Evolutionary conservation across 2,329 filamentous ascomycete species (phyloP).

Genomic region (Alternaria sp.): DNA sequence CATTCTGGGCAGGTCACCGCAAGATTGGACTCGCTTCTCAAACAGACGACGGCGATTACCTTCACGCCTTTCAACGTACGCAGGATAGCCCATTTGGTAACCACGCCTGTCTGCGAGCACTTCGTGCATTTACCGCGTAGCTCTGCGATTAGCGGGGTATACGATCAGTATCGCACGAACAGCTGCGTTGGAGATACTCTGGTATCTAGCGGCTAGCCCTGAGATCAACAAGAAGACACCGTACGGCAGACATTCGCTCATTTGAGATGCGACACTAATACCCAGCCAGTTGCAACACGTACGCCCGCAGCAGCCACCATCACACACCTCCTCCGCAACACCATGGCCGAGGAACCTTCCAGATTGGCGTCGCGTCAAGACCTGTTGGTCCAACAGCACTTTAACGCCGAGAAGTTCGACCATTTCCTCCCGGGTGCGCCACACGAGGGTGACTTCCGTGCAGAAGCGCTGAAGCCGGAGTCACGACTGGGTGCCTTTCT

Average conservation of each 20-base stretch:
- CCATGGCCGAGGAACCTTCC: background rate
- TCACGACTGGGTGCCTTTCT: background rate
- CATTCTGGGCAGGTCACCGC: background rate
- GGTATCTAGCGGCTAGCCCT: background rate
- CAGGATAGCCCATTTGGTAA: background rate
- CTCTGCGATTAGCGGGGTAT: background rate
- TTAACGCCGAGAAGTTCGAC: background rate
- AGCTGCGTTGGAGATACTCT: background rate
- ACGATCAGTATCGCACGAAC: background rate
- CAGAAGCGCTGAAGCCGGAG: background rate
- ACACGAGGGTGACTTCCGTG: background rate
- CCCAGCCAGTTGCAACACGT: background rate
- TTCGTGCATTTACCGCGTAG: background rate
- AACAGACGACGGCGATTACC: background rate
- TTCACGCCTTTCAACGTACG: background rate
- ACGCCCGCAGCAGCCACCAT: background rate
- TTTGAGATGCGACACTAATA: background rate
- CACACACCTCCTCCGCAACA: background rate
- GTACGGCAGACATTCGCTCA: background rate
- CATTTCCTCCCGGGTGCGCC: background rate
- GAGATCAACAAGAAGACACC: background rate
- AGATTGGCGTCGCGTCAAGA: background rate
- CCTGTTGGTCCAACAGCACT: background rate
- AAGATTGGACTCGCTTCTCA: background rate
- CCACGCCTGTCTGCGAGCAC: background rate